Base-by-base conservation (phyloP, 495 filamentous ascomycete genomes). In the Penicillium silybi region DNA sequence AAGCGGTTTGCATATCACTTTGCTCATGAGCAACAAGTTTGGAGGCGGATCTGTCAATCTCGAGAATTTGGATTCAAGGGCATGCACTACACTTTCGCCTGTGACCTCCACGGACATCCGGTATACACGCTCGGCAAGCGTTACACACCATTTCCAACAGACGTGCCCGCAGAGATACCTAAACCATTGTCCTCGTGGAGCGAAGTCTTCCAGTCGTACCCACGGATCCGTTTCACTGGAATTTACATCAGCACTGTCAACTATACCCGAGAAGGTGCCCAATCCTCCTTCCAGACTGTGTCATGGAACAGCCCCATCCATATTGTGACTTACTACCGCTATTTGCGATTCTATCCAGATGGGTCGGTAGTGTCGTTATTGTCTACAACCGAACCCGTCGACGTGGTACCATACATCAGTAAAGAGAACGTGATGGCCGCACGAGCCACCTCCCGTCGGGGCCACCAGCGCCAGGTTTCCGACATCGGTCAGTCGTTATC, bases 241-340 rank as follows among this genome's bases (percentile, higher is more conserved):
- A 85, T 88, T 66, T 98, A 98, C 73, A 98, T 98, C 69, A 86
- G 81, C 67, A 97, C 93, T 0, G 89, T 95, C 42, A 97, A 97
- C 72, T 98, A 98, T 69, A 83, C 87, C 27, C 87, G 93, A 2
- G 72, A 89, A 2, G 93, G 93, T 44, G 85, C 84, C 60, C 69
- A 82, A 57, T 69, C 79, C 55, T 54, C 72, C 53, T 72, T 77
- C 69, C 70, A 79, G 64, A 68, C 65, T 64, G 46, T 84, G 57
- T 63, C 77, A 1, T 95, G 89, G 89, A 84, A 84, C 63, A 85
- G 81, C 18, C 93, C 95, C 11, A 87, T 97, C 17, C 91, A 92
- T 62, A 96, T 97, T 46, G 91, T 98, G 32, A 98, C 93, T 0
- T 98, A 97, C 70, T 97, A 93, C 73, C 88, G 93, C 34, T 98